Base-by-base conservation (phyloP, 345 rosid genomes). In the Eucalyptus sp. region DNA sequence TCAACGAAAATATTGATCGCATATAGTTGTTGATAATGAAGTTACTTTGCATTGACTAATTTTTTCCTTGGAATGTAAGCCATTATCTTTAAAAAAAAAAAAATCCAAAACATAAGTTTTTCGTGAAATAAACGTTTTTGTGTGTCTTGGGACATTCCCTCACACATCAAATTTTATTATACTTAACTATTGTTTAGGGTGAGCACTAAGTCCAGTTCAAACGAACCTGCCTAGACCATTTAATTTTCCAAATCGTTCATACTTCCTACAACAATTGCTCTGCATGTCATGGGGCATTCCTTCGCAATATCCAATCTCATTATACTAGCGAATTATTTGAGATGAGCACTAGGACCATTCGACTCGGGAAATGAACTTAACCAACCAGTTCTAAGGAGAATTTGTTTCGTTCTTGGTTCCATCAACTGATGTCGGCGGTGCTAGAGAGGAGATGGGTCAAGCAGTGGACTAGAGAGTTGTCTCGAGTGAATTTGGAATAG, bases 341-440 rank as follows among this genome's bases (percentile, higher is more conserved):
- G 43, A 0, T 20, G 27, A 71, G 81, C 2, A 71, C 6, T 10
- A 3, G 2, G 48, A 37, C 8, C 3, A 6, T 76, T 37, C 5
- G 7, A 5, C 4, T 3, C 0, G 0, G 13, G 7, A 37, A 37
- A 6, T 6, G 48, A 20, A 18, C 5, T 5, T 2, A 76, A 37
- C 5, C 14, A 3, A 76, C 2, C 0, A 0, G 7, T 17, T 68
- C 8, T 20, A 37, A 4, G 24, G 83, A 41, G 8, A 20, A 20
- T 41, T 71, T 7, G 27, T 71, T 71, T 11, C 14, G 83, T 71
- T 41, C 46, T 37, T 6, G 4, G 8, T 68, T 17, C 12, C 25
- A 37, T 37, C 14, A 3, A 1, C 14, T 2, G 0, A 20, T 24
- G 12, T 37, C 0, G 17, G 0, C 3, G 0, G 13, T 71, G 81